Percentiles rank a stretch among this genome's conserved stretches.
Conservation (phyloP, 768 basidiomycete species). For the Pleurotus eryngii region DNA sequence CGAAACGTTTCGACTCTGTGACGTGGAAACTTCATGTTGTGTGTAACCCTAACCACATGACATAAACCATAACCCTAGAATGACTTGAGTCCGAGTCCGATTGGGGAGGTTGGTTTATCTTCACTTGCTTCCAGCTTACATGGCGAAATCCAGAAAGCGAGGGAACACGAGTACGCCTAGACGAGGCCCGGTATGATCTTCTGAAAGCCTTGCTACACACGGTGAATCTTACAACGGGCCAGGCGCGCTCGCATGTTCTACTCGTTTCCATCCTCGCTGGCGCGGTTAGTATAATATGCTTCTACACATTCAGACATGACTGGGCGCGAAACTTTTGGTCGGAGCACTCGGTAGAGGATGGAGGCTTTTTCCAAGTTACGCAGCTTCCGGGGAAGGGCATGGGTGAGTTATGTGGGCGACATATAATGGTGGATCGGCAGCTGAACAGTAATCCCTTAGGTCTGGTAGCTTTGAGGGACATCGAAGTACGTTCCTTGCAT, state of each 20-base stretch:
- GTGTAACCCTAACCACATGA: conserved; percentile 25
- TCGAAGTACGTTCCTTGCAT: background rate
- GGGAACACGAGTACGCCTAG: no score
- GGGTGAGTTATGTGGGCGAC: conserved; percentile 9
- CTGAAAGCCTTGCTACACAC: no score
- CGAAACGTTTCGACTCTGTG: background rate
- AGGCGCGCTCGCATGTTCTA: background rate
- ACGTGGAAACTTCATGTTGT: conserved; percentile 6
- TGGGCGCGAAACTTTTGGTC: background rate
- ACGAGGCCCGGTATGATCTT: no score
- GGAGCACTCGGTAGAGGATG: background rate
- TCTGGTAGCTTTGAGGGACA: conserved; percentile 6
- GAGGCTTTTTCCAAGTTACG: background rate
- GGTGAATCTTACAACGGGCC: no score
- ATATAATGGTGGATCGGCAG: background rate
- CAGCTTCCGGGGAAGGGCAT: conserved; percentile 10
- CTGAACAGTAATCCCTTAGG: conserved; percentile 7
- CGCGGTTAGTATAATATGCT: background rate
- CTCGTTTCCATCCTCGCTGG: background rate
- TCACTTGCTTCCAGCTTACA: no score
- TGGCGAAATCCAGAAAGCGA: no score
- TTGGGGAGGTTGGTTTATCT: no score
- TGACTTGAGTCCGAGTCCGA: background rate
- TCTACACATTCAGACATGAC: background rate
- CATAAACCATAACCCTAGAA: conserved; percentile 4